These are phyloP conservation scores for Suhomyces bokatorum DNA, from an alignment of 1,139 yeast species.

Conservation along the genomic window DNA sequence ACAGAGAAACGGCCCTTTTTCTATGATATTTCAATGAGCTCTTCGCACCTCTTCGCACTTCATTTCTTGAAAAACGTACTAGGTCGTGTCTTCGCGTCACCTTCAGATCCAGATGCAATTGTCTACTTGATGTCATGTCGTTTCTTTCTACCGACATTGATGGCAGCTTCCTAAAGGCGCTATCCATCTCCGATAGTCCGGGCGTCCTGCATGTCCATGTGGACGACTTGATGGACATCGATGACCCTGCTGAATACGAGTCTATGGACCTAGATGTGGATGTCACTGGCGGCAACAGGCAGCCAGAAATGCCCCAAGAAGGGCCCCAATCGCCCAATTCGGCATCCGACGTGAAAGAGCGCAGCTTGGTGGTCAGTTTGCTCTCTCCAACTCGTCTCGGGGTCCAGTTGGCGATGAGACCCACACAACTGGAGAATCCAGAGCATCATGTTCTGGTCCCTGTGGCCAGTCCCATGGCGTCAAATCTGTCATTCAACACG, in stretches of 20 bases:
- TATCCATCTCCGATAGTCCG: constrained; percentile 27
- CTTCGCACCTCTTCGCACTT: constrained; percentile 2
- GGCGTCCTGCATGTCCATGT: neutral
- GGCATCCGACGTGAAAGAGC: neutral
- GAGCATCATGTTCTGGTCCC: neutral
- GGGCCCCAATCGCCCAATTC: neutral
- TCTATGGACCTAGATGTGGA: neutral
- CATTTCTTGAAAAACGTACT: neutral
- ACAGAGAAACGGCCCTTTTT: neutral
- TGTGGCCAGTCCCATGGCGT: neutral
- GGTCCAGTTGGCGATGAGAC: constrained; percentile 37
- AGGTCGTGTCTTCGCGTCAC: constrained; percentile 1
- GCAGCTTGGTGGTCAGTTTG: constrained; percentile 12
- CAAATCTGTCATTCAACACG: neutral
- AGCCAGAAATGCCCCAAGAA: too few species aligned
- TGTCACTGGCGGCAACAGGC: too few species aligned
- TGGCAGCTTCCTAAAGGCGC: constrained; percentile 27
- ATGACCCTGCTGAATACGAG: constrained; percentile 9
- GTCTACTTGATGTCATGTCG: neutral
- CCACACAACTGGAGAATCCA: neutral
- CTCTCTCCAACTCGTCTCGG: constrained; percentile 42
- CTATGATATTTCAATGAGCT: neutral
- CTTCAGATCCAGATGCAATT: neutral
- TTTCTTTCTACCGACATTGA: constrained; percentile 22
- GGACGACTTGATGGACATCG: constrained; percentile 20